Evolutionary conservation across 495 filamentous ascomycete genomes (phyloP).

Genomic region (Hyaloscypha hepaticicola): DNA sequence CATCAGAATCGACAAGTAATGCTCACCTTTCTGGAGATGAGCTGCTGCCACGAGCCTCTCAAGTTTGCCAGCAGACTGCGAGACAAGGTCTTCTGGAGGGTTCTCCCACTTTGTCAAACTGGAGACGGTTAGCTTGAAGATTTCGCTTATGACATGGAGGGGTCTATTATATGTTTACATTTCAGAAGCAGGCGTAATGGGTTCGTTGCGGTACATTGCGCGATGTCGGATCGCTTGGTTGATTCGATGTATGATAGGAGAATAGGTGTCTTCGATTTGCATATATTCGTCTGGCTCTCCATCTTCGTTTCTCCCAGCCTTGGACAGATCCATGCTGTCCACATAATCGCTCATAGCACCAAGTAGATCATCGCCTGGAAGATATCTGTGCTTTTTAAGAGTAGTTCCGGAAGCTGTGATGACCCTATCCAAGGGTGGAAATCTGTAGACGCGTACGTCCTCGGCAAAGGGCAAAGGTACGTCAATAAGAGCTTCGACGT

Average conservation of each 20-base stretch:
- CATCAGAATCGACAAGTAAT: background rate
- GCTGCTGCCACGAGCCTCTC: constrained; percentile 63
- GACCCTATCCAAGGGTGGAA: constrained; percentile 86
- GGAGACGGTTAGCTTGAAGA: background rate
- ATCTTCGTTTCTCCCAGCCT: constrained; percentile 57
- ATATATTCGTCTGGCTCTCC: constrained; percentile 73
- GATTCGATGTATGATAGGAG: constrained; percentile 88
- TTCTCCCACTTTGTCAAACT: constrained; percentile 68
- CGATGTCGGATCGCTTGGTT: constrained; percentile 81
- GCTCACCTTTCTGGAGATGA: constrained; percentile 81
- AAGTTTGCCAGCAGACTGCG: constrained; percentile 42
- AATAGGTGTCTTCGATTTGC: constrained; percentile 79
- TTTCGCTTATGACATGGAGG: background rate
- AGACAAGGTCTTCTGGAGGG: constrained; percentile 65
- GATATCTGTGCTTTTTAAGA: constrained; percentile 79
- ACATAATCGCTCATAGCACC: constrained; percentile 88
- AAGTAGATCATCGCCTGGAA: constrained; percentile 72
- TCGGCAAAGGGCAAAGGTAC: constrained; percentile 92
- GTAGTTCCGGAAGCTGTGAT: constrained; percentile 86
- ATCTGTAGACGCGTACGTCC: constrained; percentile 84
- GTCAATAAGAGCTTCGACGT: constrained; percentile 87
- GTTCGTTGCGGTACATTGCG: constrained; percentile 69
- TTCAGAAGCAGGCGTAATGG: constrained; percentile 63
- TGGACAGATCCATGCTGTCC: constrained; percentile 86
- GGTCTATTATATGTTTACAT: constrained; percentile 34